Percentiles rank a stretch among this genome's conserved stretches.
Evolutionary conservation across 2,329 filamentous ascomycete genomes (phyloP).

Genomic region (Sporothrix mexicana): DNA sequence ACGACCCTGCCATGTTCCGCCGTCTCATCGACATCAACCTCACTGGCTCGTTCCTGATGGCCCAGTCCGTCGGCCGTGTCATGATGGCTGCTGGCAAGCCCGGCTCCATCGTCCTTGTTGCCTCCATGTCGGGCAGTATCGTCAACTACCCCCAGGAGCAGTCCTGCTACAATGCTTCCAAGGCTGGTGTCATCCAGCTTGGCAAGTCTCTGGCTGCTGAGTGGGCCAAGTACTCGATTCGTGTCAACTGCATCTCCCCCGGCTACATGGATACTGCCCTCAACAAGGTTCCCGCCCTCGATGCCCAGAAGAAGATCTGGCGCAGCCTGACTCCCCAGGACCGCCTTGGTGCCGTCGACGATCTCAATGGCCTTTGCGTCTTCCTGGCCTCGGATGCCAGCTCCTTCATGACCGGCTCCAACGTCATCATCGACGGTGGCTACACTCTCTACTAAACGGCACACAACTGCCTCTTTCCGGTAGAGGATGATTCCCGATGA

Average conservation of each 20-base stretch:
- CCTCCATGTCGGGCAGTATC: slow-evolving; percentile 81
- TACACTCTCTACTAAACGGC: slow-evolving; percentile 57
- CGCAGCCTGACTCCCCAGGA: slow-evolving; percentile 74
- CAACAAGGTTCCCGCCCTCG: slow-evolving; percentile 77
- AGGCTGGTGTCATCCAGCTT: slow-evolving; percentile 78
- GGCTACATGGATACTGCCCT: slow-evolving; percentile 87
- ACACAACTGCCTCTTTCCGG: background rate
- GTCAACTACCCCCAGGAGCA: slow-evolving; percentile 89
- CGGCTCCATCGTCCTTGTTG: slow-evolving; percentile 76
- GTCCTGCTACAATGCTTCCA: slow-evolving; percentile 82
- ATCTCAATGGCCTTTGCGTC: slow-evolving; percentile 78
- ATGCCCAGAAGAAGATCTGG: slow-evolving; percentile 85
- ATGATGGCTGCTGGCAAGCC: slow-evolving; percentile 76
- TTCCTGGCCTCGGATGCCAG: slow-evolving; percentile 76
- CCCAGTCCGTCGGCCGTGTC: slow-evolving; percentile 71
- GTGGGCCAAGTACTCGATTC: slow-evolving; percentile 81
- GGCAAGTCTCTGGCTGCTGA: slow-evolving; percentile 82
- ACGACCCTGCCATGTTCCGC: slow-evolving; percentile 77
- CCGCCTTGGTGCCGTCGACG: slow-evolving; percentile 73
- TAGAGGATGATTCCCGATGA: slow-evolving; percentile 32
- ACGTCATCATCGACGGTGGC: slow-evolving; percentile 73
- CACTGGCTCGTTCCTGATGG: slow-evolving; percentile 77
- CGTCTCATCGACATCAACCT: slow-evolving; percentile 83
- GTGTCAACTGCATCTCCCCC: slow-evolving; percentile 83
- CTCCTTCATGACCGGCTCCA: slow-evolving; percentile 77